Conservation (phyloP, 1,284 basidiomycete genomes). For the Cryptococcus deneoformans region DNA sequence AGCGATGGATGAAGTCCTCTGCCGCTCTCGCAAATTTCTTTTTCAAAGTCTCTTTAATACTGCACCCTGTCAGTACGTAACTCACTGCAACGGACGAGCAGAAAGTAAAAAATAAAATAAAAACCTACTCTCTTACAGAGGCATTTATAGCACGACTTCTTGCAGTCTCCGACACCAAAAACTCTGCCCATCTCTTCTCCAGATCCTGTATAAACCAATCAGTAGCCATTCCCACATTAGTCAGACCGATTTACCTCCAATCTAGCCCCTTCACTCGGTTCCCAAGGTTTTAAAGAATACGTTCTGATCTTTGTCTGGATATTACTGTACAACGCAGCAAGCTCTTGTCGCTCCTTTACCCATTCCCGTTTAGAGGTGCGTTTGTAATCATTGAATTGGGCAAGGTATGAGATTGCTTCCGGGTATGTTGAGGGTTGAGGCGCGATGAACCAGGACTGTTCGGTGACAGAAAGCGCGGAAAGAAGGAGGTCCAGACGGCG, state of each 20-base stretch:
- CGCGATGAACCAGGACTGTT: constrained; percentile 62
- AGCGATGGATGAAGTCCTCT: constrained; percentile 73
- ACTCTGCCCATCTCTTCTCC: constrained; percentile 70
- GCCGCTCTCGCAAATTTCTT: constrained; percentile 80
- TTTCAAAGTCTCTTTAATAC: constrained; percentile 84
- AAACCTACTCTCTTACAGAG: constrained; percentile 64
- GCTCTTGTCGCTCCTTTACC: constrained; percentile 86
- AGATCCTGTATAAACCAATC: constrained; percentile 57
- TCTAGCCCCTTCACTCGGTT: constrained; percentile 68
- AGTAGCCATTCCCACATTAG: background rate
- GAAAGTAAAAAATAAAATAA: background rate
- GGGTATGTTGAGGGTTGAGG: constrained; percentile 70
- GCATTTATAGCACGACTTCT: constrained; percentile 85
- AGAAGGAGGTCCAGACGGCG: constrained; percentile 67
- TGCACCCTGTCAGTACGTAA: constrained; percentile 41
- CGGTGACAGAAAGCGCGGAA: constrained; percentile 60
- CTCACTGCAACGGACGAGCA: background rate
- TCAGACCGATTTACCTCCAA: constrained; percentile 54
- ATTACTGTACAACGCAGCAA: constrained; percentile 85
- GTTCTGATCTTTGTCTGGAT: constrained; percentile 93
- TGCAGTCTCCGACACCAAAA: constrained; percentile 71
- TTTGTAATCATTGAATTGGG: constrained; percentile 77
- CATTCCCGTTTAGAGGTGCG: constrained; percentile 79
- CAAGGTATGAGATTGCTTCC: constrained; percentile 73
- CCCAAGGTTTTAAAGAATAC: constrained; percentile 79